Base-by-base conservation (phyloP, 73 alveolate genomes). In the Halteria grandinella region DNA sequence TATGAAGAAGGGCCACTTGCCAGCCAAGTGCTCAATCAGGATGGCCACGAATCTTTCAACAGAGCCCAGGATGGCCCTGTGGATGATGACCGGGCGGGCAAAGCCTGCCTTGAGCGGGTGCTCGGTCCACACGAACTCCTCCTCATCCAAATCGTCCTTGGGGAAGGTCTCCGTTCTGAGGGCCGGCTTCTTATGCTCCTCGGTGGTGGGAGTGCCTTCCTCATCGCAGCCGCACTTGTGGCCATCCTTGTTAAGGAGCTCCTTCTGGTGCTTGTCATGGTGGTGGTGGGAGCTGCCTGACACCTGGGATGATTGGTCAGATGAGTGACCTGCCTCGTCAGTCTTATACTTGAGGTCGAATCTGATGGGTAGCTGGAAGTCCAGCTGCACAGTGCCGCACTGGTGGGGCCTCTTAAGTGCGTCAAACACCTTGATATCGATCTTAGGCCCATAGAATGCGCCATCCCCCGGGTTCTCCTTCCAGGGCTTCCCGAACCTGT, bases 1-100 rank as follows among this genome's bases (percentile, higher is more conserved):
- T 63, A 98, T 72, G 99, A 99, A 98, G 86, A 98, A 96, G 15
- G 99, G 99, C 99, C 99, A 98, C 77, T 96, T 97, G 12, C 99
- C 99, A 57, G 93, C 99, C 45, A 88, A 51, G 72, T 97, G 98
- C 71, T 97, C 99, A 54, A 89, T 91, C 57, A 97, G 86, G 40
- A 97, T 92, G 18, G 98, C 99, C 24, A 95, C 79, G 90, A 96
- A 90, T 82, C 99, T 93, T 77, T 98, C 99, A 6, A 98, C 83
- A 7, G 99, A 95, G 40, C 99, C 99, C 53, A 98, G 83, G 75
- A 98, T 91, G 48, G 99, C 99, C 55, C 99, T 89, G 50, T 98
- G 99, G n/a, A 98, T 92, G 52, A 98, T 95, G 49, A 95, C 99
- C 28, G 99, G 99, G 48, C 99, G 86, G 55, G 91, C 90, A 90